A percentile compares a stretch with the other conserved stretches of the same genome.
These are phyloP conservation scores for Aureobasidium sp. DNA, from an alignment of 2,329 filamentous ascomycete species.

Conservation along the genomic window DNA sequence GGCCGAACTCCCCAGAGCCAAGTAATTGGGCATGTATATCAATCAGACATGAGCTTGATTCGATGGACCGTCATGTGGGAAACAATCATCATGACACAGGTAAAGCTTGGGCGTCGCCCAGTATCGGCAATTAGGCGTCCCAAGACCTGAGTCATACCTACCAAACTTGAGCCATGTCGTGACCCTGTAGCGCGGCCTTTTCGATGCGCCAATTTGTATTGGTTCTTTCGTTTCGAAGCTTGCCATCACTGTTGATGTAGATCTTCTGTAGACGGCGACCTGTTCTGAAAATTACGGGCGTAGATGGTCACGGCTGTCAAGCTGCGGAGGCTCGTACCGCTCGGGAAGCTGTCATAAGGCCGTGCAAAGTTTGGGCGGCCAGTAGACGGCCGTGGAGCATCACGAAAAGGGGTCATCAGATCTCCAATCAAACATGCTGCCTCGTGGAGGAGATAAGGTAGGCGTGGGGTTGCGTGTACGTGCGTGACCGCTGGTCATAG, in stretches of 20 bases:
- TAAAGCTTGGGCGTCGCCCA: neutral
- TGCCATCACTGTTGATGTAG: slow-evolving; percentile 2
- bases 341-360: slow-evolving; percentile 5
- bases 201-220: neutral
- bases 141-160: neutral
- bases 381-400: neutral
- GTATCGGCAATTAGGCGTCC: neutral
- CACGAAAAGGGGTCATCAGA: slow-evolving; percentile 3
- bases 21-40: neutral
- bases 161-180: neutral
- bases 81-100: neutral
- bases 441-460: slow-evolving; percentile 10
- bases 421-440: slow-evolving; percentile 4
- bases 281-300: neutral
- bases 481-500: neutral
- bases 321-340: slow-evolving; percentile 4
- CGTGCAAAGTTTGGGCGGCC: neutral
- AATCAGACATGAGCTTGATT: slow-evolving; percentile 9
- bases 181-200: neutral
- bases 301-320: neutral
- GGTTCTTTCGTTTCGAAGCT: neutral
- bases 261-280: neutral
- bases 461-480: slow-evolving; percentile 4
- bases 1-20: slow-evolving; percentile 5
- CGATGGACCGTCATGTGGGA: neutral